Evolutionary conservation across 495 filamentous ascomycete genomes (phyloP).

Genomic region (Podospora pseudoanserina): DNA sequence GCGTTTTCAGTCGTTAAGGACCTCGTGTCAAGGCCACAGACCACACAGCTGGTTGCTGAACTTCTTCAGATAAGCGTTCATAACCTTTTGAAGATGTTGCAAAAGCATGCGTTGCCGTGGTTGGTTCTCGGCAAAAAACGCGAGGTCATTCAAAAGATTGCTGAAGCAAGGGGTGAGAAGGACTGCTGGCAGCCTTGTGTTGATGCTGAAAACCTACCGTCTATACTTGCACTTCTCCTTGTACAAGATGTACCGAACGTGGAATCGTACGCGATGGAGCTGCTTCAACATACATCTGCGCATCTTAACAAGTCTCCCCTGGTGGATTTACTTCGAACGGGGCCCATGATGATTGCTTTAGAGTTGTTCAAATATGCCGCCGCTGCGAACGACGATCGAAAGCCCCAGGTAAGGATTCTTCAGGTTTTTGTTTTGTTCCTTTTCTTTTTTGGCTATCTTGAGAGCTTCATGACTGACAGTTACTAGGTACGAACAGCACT

Average conservation of each 20-base stretch:
- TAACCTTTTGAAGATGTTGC: conserved; percentile 72
- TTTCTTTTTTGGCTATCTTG: background rate
- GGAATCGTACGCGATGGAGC: conserved; percentile 63
- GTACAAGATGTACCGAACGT: conserved; percentile 64
- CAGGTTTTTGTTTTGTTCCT: background rate
- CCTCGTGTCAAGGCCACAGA: conserved; percentile 72
- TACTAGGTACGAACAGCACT: conserved; percentile 59
- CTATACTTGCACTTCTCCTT: conserved; percentile 75
- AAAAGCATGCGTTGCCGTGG: conserved; percentile 77
- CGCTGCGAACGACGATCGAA: conserved; percentile 61
- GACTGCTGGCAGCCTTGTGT: conserved; percentile 39
- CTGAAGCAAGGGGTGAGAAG: conserved; percentile 61
- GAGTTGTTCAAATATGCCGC: conserved; percentile 81
- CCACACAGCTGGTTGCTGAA: conserved; percentile 74
- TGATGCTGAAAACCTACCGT: conserved; percentile 66
- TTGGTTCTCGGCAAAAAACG: conserved; percentile 72
- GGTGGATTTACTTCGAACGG: conserved; percentile 65
- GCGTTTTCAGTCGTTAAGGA: conserved; percentile 78
- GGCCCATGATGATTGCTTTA: conserved; percentile 69
- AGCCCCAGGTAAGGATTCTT: conserved; percentile 39
- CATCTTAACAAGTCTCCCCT: conserved; percentile 64
- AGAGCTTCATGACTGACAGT: conserved; percentile 18
- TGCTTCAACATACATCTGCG: conserved; percentile 61
- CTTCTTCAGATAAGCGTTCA: conserved; percentile 67
- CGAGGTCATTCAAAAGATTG: conserved; percentile 77